Base-by-base conservation (phyloP, 2,329 filamentous ascomycete genomes). In the Aspergillus aculeatus region DNA sequence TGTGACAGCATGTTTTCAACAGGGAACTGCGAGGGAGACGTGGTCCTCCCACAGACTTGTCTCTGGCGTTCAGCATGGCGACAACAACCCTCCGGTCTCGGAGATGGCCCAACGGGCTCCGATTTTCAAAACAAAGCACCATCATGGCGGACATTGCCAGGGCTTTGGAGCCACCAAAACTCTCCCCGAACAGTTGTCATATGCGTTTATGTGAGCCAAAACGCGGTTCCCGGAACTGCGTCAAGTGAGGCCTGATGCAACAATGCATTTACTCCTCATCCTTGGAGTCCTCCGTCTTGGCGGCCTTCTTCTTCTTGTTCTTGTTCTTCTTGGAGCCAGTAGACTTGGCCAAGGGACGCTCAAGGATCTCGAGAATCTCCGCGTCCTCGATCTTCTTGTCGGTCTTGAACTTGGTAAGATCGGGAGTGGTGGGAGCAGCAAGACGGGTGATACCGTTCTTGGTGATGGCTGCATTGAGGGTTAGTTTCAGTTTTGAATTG, bases 381-480 rank as follows among this genome's bases (percentile, higher is more conserved):
- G 96, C 92, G 66, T 98, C 94, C 67, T 88, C 89, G 73, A 99
- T 96, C 86, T 97, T 97, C 86, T 98, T 98, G 78, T 98, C 93
- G 35, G 91, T 89, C 85, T 96, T 89, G 83, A 89, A 86, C 82
- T 93, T 92, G 74, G 84, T 85, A 63, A 95, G 76, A 73, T 98
- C 92, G 64, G 89, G 83, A 23, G 88, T 77, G 63, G 90, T 87
- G 35, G 95, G 89, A 26, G 85, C 88, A 70, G 91, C 88, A 60
- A 99, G 82, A 80, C 91, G 91, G 73, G 90, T 92, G 71, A 99
- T 83, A 68, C 95, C 95, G 77, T 98, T 97, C 87, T 99, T 99
- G 72, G 92, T 97, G 77, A 99, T 92, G 62, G 92, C 95, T 96
- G 66, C 54, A 60, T 53, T 44, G 41, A 49, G 48, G 11, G 47